These are phyloP conservation scores for Basipetospora sp. DNA, from an alignment of 2,329 filamentous ascomycete species.

Conservation along the genomic window DNA sequence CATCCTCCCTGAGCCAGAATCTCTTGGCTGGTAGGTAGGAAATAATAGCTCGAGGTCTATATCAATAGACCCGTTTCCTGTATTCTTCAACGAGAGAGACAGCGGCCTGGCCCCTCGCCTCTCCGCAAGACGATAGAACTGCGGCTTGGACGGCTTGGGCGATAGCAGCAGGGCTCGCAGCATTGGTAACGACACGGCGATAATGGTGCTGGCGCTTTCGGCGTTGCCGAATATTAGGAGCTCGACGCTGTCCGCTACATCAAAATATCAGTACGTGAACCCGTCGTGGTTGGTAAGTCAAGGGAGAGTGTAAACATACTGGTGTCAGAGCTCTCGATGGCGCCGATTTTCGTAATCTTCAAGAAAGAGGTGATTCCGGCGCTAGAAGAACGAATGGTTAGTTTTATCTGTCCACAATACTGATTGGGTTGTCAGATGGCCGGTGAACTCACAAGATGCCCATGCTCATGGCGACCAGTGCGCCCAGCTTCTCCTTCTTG, in stretches of 20 bases:
- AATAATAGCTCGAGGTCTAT: no score
- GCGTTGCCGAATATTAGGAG: constrained; percentile 11
- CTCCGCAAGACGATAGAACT: no score
- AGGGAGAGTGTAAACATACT: not conserved
- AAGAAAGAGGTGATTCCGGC: constrained; percentile 17
- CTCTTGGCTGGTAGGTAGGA: no score
- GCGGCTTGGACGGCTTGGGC: no score
- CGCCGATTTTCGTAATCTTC: constrained; percentile 13
- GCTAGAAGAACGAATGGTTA: constrained; percentile 10
- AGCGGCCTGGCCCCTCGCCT: no score
- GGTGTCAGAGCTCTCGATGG: constrained; percentile 11
- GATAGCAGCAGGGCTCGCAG: no score
- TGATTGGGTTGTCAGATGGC: not conserved
- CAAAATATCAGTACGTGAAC: no score
- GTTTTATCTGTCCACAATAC: not conserved
- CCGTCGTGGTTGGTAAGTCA: no score
- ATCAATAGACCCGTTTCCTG: no score
- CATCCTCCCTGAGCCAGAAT: no score
- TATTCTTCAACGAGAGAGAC: no score
- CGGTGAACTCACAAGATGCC: constrained; percentile 21
- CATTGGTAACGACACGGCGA: constrained; percentile 11
- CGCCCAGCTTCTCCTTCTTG: constrained; percentile 24
- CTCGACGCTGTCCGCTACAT: constrained; percentile 6
- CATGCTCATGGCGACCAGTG: constrained; percentile 26
- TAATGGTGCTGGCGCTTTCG: constrained; percentile 11